Evolutionary conservation across 2,329 filamentous ascomycete species (phyloP), one percentile per base, ranked within the genome.

Genomic region (Cordyceps pruinosa): DNA sequence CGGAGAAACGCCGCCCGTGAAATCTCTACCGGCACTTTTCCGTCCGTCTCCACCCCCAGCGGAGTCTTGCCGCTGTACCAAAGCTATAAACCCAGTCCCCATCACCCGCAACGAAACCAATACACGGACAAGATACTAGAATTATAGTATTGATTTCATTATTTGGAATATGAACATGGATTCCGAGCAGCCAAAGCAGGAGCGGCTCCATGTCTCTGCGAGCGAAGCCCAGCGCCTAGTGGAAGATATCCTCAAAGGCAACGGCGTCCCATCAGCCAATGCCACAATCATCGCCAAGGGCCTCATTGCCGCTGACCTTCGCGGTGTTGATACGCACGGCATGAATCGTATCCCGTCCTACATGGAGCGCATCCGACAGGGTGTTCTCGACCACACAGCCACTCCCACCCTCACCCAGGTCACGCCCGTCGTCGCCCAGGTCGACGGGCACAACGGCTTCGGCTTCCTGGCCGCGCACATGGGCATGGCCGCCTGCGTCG

Each of bases 301-400:
- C 60, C 81, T 93, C 1, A 78, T 92, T 1, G 81, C 83, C 35
- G 89, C 89, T 13, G 89, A 93, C 64, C 79, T 93, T 1, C 84
- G 89, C 41, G 89, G 88, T 50, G 85, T 92, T 26, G 89, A 93
- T 66, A 90, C 87, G 0, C 89, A 93, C 68, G 89, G 73, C 59
- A 83, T 88, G 68, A 90, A 89, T 69, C 83, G 89, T 6, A 84
- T 93, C 41, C 88, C 88, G 1, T 89, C 85, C 0, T 93, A 93
- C 73, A 82, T 92, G 75, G 78, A 82, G 55, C 85, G 89, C 19
- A 80, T 92, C 61, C 82, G 87, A 2, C 79, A 86, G 65, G 84
- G 85, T 2, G 86, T 88, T 2, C 79, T 93, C 8, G 76, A 88
- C 62, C 75, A 85, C 12, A 69, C 67, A 12, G 85, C 85, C 1